phyloP scores from a whole-genome alignment of 768 basidiomycete species.

The Mycena vulgaris region DNA sequence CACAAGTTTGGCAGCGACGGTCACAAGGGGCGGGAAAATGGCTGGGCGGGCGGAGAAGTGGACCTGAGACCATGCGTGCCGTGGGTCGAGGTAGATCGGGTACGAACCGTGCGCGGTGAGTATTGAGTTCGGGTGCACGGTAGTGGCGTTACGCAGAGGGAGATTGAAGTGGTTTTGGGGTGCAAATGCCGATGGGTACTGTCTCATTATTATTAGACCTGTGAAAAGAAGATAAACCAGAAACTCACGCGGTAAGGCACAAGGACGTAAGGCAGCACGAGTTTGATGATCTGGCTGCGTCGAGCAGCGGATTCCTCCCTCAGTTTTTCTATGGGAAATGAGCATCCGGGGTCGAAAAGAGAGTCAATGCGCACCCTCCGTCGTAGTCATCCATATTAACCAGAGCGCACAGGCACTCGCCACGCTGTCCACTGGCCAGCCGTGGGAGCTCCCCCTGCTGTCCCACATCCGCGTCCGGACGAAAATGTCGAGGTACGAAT shows the following conservation, averaged over 20 bases:
- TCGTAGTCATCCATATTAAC: conserved; percentile 75
- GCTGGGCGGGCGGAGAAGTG: conserved; percentile 50
- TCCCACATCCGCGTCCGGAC: conserved; percentile 65
- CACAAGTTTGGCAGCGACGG: conserved; percentile 73
- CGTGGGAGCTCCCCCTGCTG: conserved; percentile 49
- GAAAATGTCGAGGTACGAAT: conserved; percentile 60
- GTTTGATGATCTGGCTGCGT: conserved; percentile 48
- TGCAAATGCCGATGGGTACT: conserved; percentile 73
- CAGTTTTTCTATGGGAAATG: conserved; percentile 44
- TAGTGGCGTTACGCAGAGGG: conserved; percentile 56
- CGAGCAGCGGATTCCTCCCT: conserved; percentile 45
- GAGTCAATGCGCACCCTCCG: conserved; percentile 57
- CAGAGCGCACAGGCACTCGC: conserved; percentile 70
- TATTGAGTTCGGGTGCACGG: conserved; percentile 43
- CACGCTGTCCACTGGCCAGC: conserved; percentile 72
- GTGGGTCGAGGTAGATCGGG: conserved; percentile 60
- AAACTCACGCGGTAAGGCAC: conserved; percentile 63
- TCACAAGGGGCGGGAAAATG: conserved; percentile 60
- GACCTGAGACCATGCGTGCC: conserved; percentile 46
- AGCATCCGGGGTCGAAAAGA: conserved; percentile 7
- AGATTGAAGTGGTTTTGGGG: conserved; percentile 74
- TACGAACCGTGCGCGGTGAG: conserved; percentile 60
- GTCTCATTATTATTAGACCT: conserved; percentile 17
- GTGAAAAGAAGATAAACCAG: conserved; percentile 25
- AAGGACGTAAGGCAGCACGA: conserved; percentile 63